Conservation (phyloP, 495 filamentous ascomycete genomes). For the Penicillium pulvis region DNA sequence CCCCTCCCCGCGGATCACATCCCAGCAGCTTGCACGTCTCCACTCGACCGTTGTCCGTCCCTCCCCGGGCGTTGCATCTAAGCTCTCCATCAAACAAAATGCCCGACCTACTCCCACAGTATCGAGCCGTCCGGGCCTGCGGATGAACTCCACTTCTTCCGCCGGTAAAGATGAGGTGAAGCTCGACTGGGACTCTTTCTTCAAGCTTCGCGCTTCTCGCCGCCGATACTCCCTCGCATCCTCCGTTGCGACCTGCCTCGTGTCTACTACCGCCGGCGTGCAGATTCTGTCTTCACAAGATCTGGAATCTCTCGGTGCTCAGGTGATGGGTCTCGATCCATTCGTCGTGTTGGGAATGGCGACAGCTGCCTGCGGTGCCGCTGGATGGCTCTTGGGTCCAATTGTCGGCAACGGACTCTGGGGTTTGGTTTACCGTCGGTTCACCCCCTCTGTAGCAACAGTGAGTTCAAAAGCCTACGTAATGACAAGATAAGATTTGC, state of each 20-base stretch:
- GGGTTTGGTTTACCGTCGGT: slow-evolving; percentile 65
- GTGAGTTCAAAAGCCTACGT: slow-evolving; percentile 45
- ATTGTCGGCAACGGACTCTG: slow-evolving; percentile 76
- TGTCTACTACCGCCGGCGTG: slow-evolving; percentile 60
- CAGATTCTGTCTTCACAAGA: slow-evolving; percentile 63
- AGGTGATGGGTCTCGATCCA: slow-evolving; percentile 80
- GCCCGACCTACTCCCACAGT: slow-evolving; percentile 23
- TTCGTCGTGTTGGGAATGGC: slow-evolving; percentile 79
- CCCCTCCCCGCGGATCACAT: slow-evolving; percentile 13
- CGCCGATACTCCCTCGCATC: slow-evolving; percentile 79
- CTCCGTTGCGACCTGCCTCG: slow-evolving; percentile 64
- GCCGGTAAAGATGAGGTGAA: slow-evolving; percentile 32
- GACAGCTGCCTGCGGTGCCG: slow-evolving; percentile 68
- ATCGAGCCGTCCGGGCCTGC: slow-evolving; percentile 36
- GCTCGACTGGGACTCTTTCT: slow-evolving; percentile 92
- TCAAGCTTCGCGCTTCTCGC: slow-evolving; percentile 81
- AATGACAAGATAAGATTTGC: not conserved
- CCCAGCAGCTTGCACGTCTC: slow-evolving; percentile 23
- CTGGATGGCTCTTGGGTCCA: slow-evolving; percentile 86
- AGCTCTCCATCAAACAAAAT: slow-evolving; percentile 24
- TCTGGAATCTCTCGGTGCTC: slow-evolving; percentile 65
- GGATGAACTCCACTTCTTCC: slow-evolving; percentile 37
- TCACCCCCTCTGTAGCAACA: slow-evolving; percentile 64
- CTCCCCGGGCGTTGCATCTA: slow-evolving; percentile 15
- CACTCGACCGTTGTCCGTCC: slow-evolving; percentile 21